Base-by-base conservation (phyloP, 495 filamentous ascomycete species). In the Jackrogersella multiformis region DNA sequence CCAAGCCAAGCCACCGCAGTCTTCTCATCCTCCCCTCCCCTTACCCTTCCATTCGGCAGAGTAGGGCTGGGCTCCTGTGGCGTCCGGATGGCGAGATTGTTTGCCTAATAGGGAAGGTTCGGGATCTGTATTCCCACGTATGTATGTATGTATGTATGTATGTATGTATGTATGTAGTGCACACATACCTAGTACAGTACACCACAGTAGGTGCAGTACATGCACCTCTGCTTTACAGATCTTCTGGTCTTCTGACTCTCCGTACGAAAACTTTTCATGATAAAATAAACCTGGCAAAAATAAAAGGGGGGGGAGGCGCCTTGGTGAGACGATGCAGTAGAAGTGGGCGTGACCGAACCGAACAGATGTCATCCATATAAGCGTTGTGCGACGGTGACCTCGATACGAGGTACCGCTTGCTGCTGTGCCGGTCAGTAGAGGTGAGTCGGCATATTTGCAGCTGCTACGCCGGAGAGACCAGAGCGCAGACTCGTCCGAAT, bases 91-190 rank as follows among this genome's bases (percentile, higher is more conserved):
- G 5, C 48, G 20, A 34, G 21, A 8, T 44, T 39, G 39, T 4
- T 8, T 42, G 42, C 65, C 65, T 46, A 54, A 63, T 63, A n/a
- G 30, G 65, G 59, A 58, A 68, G 65, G 65, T 68, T 63, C 53
- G 44, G 58, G 61, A 32, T 49, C 44, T 20, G 21, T 23, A 42
- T 15, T 46, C 26, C 44, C 26, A 4, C 7, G 26, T 4, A 30
- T n/a, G n/a, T n/a, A n/a, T n/a, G n/a, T n/a, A n/a, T n/a, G n/a
- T n/a, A n/a, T n/a, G n/a, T n/a, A n/a, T n/a, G n/a, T n/a, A n/a
- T n/a, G n/a, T n/a, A n/a, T n/a, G n/a, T n/a, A n/a, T n/a, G n/a
- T n/a, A n/a, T n/a, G n/a, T n/a, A n/a, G n/a, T n/a, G n/a, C n/a
- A n/a, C n/a, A n/a, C n/a, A n/a, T n/a, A n/a, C n/a, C n/a, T n/a